Evolutionary conservation across 1,284 basidiomycete genomes (phyloP).

Genomic region (Melampsora americana): DNA sequence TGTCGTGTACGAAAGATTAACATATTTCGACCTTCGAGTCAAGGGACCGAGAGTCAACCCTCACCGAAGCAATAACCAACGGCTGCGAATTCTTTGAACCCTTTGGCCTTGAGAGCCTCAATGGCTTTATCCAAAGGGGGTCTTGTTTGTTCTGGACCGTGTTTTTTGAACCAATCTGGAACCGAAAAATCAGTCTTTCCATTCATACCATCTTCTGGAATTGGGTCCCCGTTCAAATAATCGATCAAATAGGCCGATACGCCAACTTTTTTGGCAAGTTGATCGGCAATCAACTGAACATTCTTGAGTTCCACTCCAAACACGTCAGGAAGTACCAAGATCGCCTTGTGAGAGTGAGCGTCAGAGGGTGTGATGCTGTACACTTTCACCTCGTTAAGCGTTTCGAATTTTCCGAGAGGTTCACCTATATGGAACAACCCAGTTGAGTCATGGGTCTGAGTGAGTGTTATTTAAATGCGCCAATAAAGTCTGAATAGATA

Average conservation of each 20-base stretch:
- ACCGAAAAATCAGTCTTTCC: not conserved
- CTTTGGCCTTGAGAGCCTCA: constrained; percentile 12
- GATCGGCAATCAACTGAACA: constrained; percentile 19
- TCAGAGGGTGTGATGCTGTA: constrained; percentile 28
- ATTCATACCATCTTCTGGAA: not conserved
- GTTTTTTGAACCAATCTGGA: not conserved
- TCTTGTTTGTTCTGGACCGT: constrained; percentile 1
- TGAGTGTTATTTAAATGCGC: too few species aligned
- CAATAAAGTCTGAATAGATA: too few species aligned
- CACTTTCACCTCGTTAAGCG: constrained; percentile 16
- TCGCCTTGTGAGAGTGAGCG: constrained; percentile 10
- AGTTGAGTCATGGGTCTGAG: too few species aligned
- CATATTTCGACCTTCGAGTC: not conserved
- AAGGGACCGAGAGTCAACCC: not conserved
- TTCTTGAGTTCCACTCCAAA: constrained; percentile 30
- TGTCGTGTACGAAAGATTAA: not conserved
- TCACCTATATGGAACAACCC: constrained; percentile 5
- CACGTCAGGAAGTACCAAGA: constrained; percentile 30
- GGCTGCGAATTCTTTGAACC: constrained; percentile 8
- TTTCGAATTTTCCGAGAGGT: constrained; percentile 10
- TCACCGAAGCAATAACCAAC: constrained; percentile 39
- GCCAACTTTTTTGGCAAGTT: constrained; percentile 6
- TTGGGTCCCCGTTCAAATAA: constrained; percentile 10
- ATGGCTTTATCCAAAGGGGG: constrained; percentile 22
- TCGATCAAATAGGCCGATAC: constrained; percentile 31